phyloP scores from a whole-genome alignment of 129 eudicot genomes.

The Arctium lappa region DNA sequence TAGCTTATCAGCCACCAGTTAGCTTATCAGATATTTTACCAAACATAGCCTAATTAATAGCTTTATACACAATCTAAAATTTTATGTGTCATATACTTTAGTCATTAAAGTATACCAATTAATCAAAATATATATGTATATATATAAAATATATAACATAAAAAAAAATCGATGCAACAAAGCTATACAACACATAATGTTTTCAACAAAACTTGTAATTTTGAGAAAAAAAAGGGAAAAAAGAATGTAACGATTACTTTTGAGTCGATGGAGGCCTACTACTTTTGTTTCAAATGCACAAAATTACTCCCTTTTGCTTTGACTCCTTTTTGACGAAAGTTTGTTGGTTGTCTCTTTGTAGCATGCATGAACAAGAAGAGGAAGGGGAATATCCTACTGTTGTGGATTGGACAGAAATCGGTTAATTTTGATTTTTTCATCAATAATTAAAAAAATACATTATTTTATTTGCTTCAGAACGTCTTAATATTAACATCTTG shows the following conservation, averaged over 20 bases:
- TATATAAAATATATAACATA: too few species aligned
- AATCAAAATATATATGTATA: too few species aligned
- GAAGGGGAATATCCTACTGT: background rate
- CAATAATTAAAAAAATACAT: background rate
- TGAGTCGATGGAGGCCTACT: slow-evolving; percentile 13
- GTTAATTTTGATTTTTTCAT: background rate
- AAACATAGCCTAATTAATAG: background rate
- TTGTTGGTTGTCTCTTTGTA: slow-evolving; percentile 24
- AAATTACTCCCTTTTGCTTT: background rate
- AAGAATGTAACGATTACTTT: background rate
- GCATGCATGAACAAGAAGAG: slow-evolving; percentile 26
- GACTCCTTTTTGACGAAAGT: slow-evolving; percentile 31
- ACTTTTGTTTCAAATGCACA: slow-evolving; percentile 26
- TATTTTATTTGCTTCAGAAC: too few species aligned
- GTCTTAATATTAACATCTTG: background rate
- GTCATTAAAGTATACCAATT: background rate
- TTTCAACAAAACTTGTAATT: background rate
- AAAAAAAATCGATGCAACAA: too few species aligned
- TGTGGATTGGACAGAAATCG: background rate
- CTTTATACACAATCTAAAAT: background rate
- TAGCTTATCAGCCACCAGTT: too few species aligned
- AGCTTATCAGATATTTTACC: too few species aligned
- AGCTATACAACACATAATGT: background rate
- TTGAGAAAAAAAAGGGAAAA: background rate
- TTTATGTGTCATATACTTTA: background rate